A percentile compares a stretch with the other conserved stretches of the same genome.
These are phyloP conservation scores for Ilyonectria sp. DNA, from an alignment of 2,329 filamentous ascomycete species.

Conservation along the genomic window DNA sequence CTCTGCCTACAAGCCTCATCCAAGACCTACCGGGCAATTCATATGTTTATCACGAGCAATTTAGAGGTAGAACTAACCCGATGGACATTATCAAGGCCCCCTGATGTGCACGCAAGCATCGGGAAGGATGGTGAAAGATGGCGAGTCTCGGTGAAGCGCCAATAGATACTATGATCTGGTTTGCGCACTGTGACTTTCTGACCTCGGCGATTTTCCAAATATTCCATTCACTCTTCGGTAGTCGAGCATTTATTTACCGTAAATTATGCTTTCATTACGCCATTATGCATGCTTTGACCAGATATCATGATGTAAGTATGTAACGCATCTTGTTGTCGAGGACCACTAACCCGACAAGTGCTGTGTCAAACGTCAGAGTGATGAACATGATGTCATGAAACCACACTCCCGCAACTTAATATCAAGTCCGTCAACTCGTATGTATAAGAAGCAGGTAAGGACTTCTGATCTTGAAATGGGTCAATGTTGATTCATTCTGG, in stretches of 20 bases:
- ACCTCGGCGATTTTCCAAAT: no score
- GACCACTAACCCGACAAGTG: not conserved
- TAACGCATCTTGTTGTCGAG: not conserved
- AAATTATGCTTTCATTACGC: not conserved
- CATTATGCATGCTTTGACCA: not conserved
- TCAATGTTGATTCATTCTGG: not conserved
- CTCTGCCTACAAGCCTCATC: not conserved
- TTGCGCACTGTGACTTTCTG: no score
- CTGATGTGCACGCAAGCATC: no score
- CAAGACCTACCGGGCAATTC: not conserved
- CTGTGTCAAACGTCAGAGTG: not conserved
- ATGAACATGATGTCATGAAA: slow-evolving; percentile 23
- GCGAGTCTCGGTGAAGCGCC: no score
- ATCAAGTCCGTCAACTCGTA: not conserved
- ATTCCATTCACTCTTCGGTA: no score
- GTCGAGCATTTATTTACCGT: no score
- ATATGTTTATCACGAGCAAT: not conserved
- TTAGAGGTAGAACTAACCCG: no score
- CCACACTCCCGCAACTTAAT: not conserved
- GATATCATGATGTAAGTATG: not conserved
- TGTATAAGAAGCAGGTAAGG: not conserved
- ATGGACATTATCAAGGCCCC: no score
- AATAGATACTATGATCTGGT: no score
- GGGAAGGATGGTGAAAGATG: no score
- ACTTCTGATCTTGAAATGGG: not conserved